Evolutionary conservation across 1,139 yeast genomes (phyloP), one percentile per base, ranked within the genome.

Genomic region (Blastobotrys raffinosifermentans): DNA sequence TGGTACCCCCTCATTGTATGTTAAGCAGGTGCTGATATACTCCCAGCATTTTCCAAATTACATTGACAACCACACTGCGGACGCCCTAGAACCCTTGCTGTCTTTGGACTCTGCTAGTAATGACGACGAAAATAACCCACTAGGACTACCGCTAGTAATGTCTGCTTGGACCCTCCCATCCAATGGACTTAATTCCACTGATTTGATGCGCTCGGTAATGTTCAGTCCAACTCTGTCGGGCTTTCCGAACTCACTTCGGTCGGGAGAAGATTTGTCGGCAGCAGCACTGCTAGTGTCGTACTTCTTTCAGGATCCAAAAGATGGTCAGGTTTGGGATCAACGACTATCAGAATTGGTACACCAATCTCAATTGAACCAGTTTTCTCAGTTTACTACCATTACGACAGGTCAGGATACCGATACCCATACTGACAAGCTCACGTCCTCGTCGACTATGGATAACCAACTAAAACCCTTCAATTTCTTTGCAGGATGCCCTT

Each of bases 1-100:
- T 26, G 30, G 13, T 34, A 33, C 19, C 18, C 39, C 50, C 2
- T 57, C 51, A 29, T 39, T 60, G 20, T 45, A 37, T 15, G 50
- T 62, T 38, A 58, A 57, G 32, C 67, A 60, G 41, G 48, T 62
- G 4, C 56, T 66, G 53, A 39, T 64, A 3, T 58, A 63, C 34
- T 54, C 55, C 7, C 51, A 56, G 6, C 39, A 40, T 17, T 44
- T 48, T 37, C 35, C 40, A 18, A 35, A 43, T 42, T 40, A 45
- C 29, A 21, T 31, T 26, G 15, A 67, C 41, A n/a, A 22, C 33
- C 26, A 26, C 29, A 45, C 43, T 26, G 26, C 41, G 11, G 33
- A 43, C 10, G 43, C 39, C 2, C 32, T 46, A 26, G 22, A 20
- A 11, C 35, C 31, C 10, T 26, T 43, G 30, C 17, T 32, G 18